Percentiles rank a stretch among this genome's conserved stretches.
phyloP scores from a whole-genome alignment of 208 protist species.

The Acanthamoeba lenticulata region DNA sequence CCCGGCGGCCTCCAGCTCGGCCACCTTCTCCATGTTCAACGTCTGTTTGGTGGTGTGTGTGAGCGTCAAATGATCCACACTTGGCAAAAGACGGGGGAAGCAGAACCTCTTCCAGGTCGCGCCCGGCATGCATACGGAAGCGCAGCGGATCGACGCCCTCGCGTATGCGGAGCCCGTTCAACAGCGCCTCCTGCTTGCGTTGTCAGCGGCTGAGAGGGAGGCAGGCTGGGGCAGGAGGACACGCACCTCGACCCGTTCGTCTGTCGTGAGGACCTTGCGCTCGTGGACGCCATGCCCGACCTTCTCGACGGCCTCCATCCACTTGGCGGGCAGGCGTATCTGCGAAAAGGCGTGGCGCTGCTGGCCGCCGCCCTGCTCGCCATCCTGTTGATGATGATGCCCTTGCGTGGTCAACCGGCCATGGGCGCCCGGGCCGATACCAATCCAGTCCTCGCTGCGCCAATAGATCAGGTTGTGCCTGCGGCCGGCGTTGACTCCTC shows the following conservation, averaged over 20 bases:
- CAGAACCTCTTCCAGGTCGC: slow-evolving; percentile 20
- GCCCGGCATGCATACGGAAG: slow-evolving; percentile 53
- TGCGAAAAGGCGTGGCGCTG: background rate
- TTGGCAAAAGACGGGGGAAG: background rate
- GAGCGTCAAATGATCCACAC: background rate
- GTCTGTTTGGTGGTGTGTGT: background rate
- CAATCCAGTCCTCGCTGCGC: slow-evolving; percentile 75
- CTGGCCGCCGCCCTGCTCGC: background rate
- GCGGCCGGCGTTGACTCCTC: background rate
- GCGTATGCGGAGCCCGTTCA: slow-evolving; percentile 63
- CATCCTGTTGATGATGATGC: too few species aligned
- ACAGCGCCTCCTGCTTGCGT: slow-evolving; percentile 22
- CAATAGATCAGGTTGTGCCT: slow-evolving; percentile 78
- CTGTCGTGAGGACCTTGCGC: background rate
- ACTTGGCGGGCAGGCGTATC: background rate
- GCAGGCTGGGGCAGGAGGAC: background rate
- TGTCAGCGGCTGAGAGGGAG: background rate
- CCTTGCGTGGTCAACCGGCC: background rate
- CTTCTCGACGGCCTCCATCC: background rate
- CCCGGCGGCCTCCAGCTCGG: background rate
- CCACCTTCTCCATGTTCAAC: slow-evolving; percentile 14
- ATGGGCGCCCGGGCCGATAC: slow-evolving; percentile 73
- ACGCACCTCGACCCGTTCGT: background rate
- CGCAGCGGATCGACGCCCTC: slow-evolving; percentile 59
- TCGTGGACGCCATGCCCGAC: slow-evolving; percentile 12